These are phyloP conservation scores for Talinum fruticosum DNA, from an alignment of 148 eudicot genomes.

Conservation along the genomic window DNA sequence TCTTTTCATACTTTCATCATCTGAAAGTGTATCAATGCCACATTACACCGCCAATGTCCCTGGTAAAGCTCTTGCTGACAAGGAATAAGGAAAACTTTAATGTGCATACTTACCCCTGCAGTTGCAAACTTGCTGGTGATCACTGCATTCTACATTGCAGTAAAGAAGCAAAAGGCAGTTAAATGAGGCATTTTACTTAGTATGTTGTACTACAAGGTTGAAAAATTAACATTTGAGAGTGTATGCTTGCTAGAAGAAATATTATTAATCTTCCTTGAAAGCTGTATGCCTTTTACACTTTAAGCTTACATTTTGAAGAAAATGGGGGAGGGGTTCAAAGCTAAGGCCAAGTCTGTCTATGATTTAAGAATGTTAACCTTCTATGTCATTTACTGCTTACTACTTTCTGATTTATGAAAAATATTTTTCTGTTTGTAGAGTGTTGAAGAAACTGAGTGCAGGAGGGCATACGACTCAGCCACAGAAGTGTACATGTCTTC, in stretches of 20 bases:
- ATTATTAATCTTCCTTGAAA: not conserved
- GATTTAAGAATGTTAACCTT: not conserved
- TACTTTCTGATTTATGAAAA: conserved; percentile 7
- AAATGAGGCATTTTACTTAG: not conserved
- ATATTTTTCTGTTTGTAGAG: conserved; percentile 40
- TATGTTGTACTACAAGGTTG: not conserved
- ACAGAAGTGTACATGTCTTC: conserved; percentile 69
- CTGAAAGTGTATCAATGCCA: not conserved
- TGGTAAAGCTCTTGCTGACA: not conserved
- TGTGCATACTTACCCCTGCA: not conserved
- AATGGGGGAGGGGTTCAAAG: not conserved
- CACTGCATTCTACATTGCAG: not conserved
- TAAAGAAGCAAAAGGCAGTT: not conserved
- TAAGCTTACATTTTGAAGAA: not conserved
- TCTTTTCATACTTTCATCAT: not conserved
- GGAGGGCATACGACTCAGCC: conserved; percentile 78
- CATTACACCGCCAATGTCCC: not conserved
- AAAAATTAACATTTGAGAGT: not conserved
- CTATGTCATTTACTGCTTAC: not conserved
- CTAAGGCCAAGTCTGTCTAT: not conserved
- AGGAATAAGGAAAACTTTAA: not conserved
- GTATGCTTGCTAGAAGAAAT: not conserved
- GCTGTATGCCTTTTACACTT: not conserved
- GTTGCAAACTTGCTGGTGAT: not conserved
- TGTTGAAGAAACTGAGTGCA: conserved; percentile 98